phyloP scores from a whole-genome alignment of 305 asterid genomes.

The Solanum aculeatissimum region DNA sequence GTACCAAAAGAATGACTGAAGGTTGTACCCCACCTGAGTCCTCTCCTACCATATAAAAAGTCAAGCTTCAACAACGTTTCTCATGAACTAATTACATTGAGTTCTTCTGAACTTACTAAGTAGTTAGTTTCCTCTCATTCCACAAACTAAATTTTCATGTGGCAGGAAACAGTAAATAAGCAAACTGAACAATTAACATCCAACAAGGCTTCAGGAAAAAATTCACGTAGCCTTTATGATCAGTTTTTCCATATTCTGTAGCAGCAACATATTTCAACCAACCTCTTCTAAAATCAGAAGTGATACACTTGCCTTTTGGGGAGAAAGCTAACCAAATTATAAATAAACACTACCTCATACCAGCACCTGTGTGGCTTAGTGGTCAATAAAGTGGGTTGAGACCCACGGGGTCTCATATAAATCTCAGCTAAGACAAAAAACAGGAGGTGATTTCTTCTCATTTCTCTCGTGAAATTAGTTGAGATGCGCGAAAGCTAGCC shows the following conservation, averaged over 20 bases:
- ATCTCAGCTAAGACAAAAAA: not conserved
- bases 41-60: not conserved
- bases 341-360: not conserved
- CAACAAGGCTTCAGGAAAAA: not conserved
- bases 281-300: not conserved
- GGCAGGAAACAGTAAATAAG: not conserved
- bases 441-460: not conserved
- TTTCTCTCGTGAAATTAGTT: not conserved
- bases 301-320: not conserved
- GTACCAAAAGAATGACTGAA: not conserved
- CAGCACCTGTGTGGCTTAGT: not conserved
- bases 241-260: not conserved
- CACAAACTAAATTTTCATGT: not conserved
- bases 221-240: not conserved
- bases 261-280: not conserved
- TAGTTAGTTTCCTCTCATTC: not conserved
- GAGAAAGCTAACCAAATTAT: not conserved
- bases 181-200: not conserved
- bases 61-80: not conserved
- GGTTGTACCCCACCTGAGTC: not conserved
- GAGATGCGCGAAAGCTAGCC: not conserved
- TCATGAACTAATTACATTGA: not conserved
- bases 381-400: not conserved
- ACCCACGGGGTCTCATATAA: not conserved
- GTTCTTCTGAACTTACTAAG: not conserved